Conservation (phyloP, 768 basidiomycete species). For the Tulasnella sp. region DNA sequence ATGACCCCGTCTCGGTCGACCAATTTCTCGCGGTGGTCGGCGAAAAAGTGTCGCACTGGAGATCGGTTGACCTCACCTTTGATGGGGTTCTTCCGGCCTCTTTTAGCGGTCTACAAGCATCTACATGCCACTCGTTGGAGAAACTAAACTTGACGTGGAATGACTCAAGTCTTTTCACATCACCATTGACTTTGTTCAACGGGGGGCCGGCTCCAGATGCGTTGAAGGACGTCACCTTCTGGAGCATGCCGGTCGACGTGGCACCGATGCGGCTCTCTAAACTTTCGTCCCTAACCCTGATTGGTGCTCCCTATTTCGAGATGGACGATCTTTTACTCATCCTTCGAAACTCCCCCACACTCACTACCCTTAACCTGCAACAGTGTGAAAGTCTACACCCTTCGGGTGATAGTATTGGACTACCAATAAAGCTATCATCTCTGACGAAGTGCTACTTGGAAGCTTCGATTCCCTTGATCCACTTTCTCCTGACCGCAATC, state of each 20-base stretch:
- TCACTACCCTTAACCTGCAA: not conserved
- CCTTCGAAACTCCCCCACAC: not conserved
- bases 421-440: not conserved
- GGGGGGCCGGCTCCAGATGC: not conserved
- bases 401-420: not conserved
- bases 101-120: not conserved
- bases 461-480: not conserved
- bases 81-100: not conserved
- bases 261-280: not conserved
- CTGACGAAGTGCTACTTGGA: no score
- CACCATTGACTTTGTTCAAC: not conserved
- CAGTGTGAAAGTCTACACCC: not conserved
- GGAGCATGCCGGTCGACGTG: not conserved
- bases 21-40: not conserved
- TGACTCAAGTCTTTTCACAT: fast-evolving
- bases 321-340: not conserved
- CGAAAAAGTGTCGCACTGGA: not conserved
- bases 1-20: not conserved
- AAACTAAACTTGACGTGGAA: not conserved
- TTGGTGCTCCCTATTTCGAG: not conserved
- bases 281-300: not conserved
- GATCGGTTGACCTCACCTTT: not conserved
- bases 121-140: not conserved
- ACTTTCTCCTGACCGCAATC: not conserved
- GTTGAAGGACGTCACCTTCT: not conserved